Percentiles rank a stretch among this genome's conserved stretches.
These are phyloP conservation scores for Pseudonitzschia delicatissima DNA, from an alignment of 108 stramenopile species.

Conservation along the genomic window DNA sequence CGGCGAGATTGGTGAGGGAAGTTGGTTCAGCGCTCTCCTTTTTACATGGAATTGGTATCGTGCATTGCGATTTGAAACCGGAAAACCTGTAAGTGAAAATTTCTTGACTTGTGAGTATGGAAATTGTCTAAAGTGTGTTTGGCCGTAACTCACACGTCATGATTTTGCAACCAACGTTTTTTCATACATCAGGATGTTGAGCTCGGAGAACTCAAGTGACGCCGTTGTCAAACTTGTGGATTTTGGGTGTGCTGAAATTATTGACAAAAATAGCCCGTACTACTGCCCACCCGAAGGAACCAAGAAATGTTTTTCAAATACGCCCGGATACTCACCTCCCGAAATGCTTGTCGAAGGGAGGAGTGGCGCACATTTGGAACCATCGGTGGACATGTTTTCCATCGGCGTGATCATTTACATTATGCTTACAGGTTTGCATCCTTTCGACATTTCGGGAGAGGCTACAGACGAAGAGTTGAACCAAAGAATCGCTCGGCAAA, in stretches of 20 bases:
- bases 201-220: slow-evolving; percentile 45
- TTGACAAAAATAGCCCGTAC: slow-evolving; percentile 37
- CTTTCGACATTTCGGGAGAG: slow-evolving; percentile 69
- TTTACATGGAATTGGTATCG: slow-evolving; percentile 63
- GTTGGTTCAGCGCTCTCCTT: slow-evolving; percentile 73
- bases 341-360: slow-evolving; percentile 43
- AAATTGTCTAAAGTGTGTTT: slow-evolving; percentile 26
- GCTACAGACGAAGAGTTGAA: slow-evolving; percentile 64
- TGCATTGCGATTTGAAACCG: slow-evolving; percentile 83
- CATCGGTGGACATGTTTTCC: slow-evolving; percentile 71
- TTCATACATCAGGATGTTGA: slow-evolving; percentile 36
- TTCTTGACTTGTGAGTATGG: slow-evolving; percentile 50
- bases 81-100: slow-evolving; percentile 57
- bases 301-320: slow-evolving; percentile 16
- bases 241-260: slow-evolving; percentile 78
- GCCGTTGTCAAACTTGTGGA: slow-evolving; percentile 76
- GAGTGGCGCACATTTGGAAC: slow-evolving; percentile 21
- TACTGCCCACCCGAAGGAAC: background rate
- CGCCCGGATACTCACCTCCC: slow-evolving; percentile 83
- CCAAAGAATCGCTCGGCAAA: slow-evolving; percentile 34
- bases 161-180: slow-evolving; percentile 4
- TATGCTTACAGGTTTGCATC: slow-evolving; percentile 83
- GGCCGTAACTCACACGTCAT: background rate
- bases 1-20: slow-evolving; percentile 59
- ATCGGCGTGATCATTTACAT: slow-evolving; percentile 85